These are phyloP conservation scores for Exophiala spinifera DNA, from an alignment of 2,329 filamentous ascomycete genomes.

Conservation along the genomic window DNA sequence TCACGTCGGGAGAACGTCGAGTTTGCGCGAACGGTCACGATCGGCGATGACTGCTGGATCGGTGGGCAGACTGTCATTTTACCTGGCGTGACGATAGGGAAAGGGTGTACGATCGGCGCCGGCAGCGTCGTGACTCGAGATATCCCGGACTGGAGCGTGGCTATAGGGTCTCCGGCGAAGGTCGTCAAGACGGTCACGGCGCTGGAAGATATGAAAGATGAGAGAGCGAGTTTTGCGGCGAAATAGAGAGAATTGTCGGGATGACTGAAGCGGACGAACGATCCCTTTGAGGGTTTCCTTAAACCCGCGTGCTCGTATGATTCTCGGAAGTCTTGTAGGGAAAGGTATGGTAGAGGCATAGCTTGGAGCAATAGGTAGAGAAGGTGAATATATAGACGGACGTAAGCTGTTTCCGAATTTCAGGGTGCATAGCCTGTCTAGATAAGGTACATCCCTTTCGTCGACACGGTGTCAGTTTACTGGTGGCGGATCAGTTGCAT, in stretches of 20 bases:
- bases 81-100: constrained; percentile 41
- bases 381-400: no score
- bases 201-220: neutral
- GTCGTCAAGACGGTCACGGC: constrained; percentile 31
- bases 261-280: neutral
- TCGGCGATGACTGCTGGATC: constrained; percentile 50
- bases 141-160: constrained; percentile 38
- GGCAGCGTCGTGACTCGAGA: constrained; percentile 40
- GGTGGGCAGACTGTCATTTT: constrained; percentile 46
- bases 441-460: no score
- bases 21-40: constrained; percentile 47
- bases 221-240: neutral
- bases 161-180: constrained; percentile 38
- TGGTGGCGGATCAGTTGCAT: no score
- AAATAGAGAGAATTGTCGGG: neutral
- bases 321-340: no score
- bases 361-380: no score
- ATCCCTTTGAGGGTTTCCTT: no score
- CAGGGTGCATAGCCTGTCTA: no score
- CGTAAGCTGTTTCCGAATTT: no score
- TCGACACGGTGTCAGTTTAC: no score
- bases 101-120: constrained; percentile 41
- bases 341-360: no score
- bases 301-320: no score
- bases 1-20: constrained; percentile 49